These are phyloP conservation scores for Boletus patriciae DNA, from an alignment of 768 basidiomycete species.

Conservation along the genomic window DNA sequence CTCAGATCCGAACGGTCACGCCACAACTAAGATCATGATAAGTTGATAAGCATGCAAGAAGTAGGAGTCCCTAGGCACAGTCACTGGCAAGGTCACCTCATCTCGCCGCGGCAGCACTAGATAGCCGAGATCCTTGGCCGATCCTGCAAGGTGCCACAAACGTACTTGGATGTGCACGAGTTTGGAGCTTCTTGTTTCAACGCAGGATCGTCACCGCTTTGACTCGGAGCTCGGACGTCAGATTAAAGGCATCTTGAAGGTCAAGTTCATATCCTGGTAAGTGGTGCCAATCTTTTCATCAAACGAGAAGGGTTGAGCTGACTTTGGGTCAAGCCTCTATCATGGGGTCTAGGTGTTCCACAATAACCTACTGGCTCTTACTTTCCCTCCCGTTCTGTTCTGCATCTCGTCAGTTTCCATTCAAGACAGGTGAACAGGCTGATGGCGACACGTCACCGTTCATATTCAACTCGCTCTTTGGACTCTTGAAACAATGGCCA, in stretches of 20 bases:
- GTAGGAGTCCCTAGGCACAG: too few species aligned
- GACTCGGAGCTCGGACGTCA: not conserved
- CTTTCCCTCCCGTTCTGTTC: not conserved
- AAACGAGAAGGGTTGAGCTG: not conserved
- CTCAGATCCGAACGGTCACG: too few species aligned
- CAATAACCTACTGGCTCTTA: not conserved
- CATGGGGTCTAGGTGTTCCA: not conserved
- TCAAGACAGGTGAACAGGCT: not conserved
- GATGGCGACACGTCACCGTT: not conserved
- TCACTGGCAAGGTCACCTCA: too few species aligned
- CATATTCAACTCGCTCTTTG: conserved; percentile 7
- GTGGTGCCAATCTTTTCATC: not conserved
- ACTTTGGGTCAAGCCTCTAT: not conserved
- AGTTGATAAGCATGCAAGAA: too few species aligned
- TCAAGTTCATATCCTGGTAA: too few species aligned
- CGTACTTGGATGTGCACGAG: too few species aligned
- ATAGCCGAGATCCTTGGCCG: too few species aligned
- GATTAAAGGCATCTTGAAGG: not conserved
- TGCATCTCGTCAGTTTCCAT: not conserved
- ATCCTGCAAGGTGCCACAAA: too few species aligned
- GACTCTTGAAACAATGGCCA: conserved; percentile 9
- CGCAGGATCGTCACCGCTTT: too few species aligned
- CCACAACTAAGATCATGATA: too few species aligned
- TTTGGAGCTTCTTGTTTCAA: too few species aligned
- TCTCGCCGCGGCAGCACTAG: too few species aligned